Conservation (phyloP, 768 basidiomycete genomes). For the Suillus lakei region DNA sequence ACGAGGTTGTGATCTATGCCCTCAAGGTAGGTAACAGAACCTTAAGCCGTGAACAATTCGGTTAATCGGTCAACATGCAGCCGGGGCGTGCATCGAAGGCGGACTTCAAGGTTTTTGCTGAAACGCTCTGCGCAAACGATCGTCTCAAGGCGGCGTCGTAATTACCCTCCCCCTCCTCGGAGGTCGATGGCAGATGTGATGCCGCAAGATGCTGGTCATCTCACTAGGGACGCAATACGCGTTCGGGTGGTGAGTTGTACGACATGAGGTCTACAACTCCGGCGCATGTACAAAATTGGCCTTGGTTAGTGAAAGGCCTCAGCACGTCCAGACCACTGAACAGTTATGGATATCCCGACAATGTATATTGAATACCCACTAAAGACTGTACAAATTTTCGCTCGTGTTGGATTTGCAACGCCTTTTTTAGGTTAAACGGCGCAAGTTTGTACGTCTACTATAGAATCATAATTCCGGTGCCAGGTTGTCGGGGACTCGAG, state of each 20-base stretch:
- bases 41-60: not conserved
- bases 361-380: slow-evolving; percentile 4
- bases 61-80: slow-evolving; percentile 17
- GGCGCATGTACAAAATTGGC: not conserved
- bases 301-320: not conserved
- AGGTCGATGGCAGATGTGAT: not conserved
- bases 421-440: not conserved
- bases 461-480: slow-evolving; percentile 2
- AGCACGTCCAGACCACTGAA: not conserved
- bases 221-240: not conserved
- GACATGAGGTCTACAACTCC: not conserved
- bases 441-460: slow-evolving; percentile 2
- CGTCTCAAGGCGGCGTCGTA: slow-evolving; percentile 23
- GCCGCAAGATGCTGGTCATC: not conserved
- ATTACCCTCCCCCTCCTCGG: not conserved
- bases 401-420: not conserved
- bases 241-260: not conserved
- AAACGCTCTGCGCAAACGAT: slow-evolving; percentile 46
- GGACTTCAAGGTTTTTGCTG: slow-evolving; percentile 59
- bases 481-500: not conserved
- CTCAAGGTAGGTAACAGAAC: slow-evolving; percentile 52
- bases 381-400: not conserved
- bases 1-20: slow-evolving; percentile 64
- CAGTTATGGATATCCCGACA: not conserved
- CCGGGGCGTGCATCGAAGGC: slow-evolving; percentile 49